Base-by-base conservation (phyloP, 2,329 filamentous ascomycete genomes). In the Botryotinia calthae region DNA sequence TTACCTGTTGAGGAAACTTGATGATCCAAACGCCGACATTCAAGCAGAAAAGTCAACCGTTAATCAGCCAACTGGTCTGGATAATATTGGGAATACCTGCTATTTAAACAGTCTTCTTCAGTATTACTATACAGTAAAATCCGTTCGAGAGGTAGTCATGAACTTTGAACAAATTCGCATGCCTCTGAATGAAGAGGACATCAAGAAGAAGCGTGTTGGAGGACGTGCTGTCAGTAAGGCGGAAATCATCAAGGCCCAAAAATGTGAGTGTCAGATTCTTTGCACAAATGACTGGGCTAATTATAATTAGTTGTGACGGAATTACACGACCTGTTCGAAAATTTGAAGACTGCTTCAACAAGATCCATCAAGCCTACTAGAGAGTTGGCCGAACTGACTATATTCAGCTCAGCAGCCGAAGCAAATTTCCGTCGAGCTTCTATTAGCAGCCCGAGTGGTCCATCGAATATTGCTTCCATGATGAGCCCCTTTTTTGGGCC, bases 101-200 rank as follows among this genome's bases (percentile, higher is more conserved):
- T 99, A 99, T 79, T 86, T 99, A 71, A 99, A 99, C 84, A 98
- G 95, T 82, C 87, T 99, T 66, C 86, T 99, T 16, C 96, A 99
- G 79, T 98, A 97, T 80, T 92, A 98, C 76, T 98, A 97, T 81
- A 97, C 95, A 0, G 89, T 98, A 72, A 91, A 90, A 74, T 90
- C 93, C 2, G 86, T 98, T 44, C 89, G 95, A 67, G 87, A 96
- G 8, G 88, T 98, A 76, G 90, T 98, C 4, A 85, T 97, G 73
- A 86, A 93, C 67, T 93, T 93, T 76, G 89, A 95, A 40, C 82
- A 89, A 7, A 88, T 91, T 78, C 88, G 91, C 76, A 88, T 96
- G 79, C 88, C 91, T 4, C 82, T 93, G 7, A 87, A 87, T 14
- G 89, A 90, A 59, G 87, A 89, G 73, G 87, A 84, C 40, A 84